Evolutionary conservation across 768 basidiomycete genomes (phyloP), one percentile per base, ranked within the genome.

Genomic region (Artomyces pyxidatus): DNA sequence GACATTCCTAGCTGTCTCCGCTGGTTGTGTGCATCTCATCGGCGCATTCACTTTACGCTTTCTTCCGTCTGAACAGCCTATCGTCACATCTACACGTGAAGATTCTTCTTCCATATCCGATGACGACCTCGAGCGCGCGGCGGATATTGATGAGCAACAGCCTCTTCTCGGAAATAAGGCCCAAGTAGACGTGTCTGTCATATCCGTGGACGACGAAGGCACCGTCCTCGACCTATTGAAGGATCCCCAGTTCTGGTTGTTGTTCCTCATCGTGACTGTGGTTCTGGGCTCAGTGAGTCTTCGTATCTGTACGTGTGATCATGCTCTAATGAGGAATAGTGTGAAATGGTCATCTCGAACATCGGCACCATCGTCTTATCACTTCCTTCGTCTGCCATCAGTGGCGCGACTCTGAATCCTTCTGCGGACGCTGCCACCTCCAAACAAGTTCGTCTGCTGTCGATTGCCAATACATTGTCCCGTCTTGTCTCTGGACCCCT

Each of bases 341-440:
- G 49, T 40, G 87, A 89, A 63, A 89, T 88, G 86, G 72, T 91
- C 19, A 80, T 90, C 17, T 83, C 86, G 17, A 91, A 88, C 58
- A 81, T 91, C 41, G 88, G 86, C 30, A 80, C 83, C 1, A 84
- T 90, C 44, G 74, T 83, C 12, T 65, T 83, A 4, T 81, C 88
- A 12, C 73, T 88, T 29, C 77, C 80, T 8, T 56, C 62, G 17
- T 21, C 50, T 4, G 38, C 60, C 6, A 30, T 47, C 17, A 47
- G 54, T 28, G 25, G 29, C 26, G 3, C 55, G 32, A 35, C 51
- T 19, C 51, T 55, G 25, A 51, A 54, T 37, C 51, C 53, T 22
- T 60, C 65, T 14, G 55, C 66, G 16, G 64, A 70, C 37, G 55
- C 61, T n/a, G 63, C 66, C 27, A 74, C 80, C 3, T 68, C 82